Conservation (phyloP, 768 basidiomycete species). For the Lentinus brumalis region DNA sequence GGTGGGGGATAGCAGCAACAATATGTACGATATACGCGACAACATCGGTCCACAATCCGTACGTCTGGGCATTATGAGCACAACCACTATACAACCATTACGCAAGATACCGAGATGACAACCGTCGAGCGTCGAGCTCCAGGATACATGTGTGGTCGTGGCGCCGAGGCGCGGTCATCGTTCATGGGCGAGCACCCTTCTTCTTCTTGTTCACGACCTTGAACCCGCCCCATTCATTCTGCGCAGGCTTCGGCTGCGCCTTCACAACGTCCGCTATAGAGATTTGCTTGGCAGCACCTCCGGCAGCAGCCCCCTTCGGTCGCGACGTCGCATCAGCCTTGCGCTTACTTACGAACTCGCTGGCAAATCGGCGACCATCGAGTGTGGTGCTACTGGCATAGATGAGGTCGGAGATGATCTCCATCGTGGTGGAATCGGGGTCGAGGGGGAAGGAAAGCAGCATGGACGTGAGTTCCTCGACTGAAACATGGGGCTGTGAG, state of each 20-base stretch:
- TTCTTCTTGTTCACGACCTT: constrained; percentile 97
- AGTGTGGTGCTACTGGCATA: constrained; percentile 94
- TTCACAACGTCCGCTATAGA: constrained; percentile 92
- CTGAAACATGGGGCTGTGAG: constrained; percentile 40
- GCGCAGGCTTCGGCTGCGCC: constrained; percentile 72
- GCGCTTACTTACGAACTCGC: constrained; percentile 86
- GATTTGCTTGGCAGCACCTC: constrained; percentile 50
- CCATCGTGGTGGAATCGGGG: constrained; percentile 75
- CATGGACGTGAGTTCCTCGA: constrained; percentile 97
- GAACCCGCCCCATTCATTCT: constrained; percentile 80
- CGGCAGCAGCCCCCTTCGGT: constrained; percentile 43
- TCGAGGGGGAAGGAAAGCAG: constrained; percentile 92
- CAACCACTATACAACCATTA: constrained; percentile 19
- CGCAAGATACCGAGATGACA: background rate
- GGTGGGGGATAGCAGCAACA: constrained; percentile 9
- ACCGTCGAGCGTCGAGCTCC: background rate
- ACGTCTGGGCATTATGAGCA: constrained; percentile 16
- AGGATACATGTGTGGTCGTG: background rate
- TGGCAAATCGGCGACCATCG: constrained; percentile 92
- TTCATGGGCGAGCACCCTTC: constrained; percentile 66
- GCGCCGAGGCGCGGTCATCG: no score
- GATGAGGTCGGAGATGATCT: constrained; percentile 94
- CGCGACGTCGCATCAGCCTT: constrained; percentile 74
- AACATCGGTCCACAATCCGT: constrained; percentile 5
- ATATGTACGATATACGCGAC: constrained; percentile 13